Evolutionary conservation across 805 yeast species (phyloP).

Genomic region (Teunomyces barrocoloradensis): DNA sequence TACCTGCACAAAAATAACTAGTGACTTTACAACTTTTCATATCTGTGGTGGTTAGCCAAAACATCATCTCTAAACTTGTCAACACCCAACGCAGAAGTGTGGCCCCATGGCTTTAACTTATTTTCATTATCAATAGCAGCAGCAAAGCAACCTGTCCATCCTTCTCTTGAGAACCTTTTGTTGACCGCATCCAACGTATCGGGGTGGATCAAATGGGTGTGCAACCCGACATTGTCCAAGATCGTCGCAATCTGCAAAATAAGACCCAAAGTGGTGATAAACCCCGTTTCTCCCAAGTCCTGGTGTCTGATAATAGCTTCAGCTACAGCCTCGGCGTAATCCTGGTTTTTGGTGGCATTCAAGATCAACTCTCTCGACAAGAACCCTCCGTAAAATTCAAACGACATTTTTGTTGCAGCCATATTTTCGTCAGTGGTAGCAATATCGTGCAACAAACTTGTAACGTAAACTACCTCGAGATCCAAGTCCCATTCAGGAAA

Average conservation of each 20-base stretch:
- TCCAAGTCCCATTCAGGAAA: conserved; percentile 32
- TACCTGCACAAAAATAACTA: conserved; percentile 1
- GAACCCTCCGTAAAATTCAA: conserved; percentile 34
- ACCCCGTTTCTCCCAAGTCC: conserved; percentile 31
- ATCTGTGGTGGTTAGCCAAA: conserved; percentile 21
- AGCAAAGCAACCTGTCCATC: conserved; percentile 33
- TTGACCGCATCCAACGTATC: conserved; percentile 27
- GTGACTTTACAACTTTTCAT: conserved; percentile 14
- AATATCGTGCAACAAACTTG: conserved; percentile 33
- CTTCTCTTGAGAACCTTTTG: conserved; percentile 21
- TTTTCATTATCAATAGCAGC: conserved; percentile 30
- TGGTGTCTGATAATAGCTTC: conserved; percentile 37
- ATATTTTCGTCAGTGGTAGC: conserved; percentile 33
- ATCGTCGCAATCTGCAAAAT: conserved; percentile 32
- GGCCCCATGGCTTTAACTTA: conserved; percentile 33
- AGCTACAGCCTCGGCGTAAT: conserved; percentile 33
- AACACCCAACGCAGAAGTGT: conserved; percentile 31
- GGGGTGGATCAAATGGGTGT: conserved; percentile 24
- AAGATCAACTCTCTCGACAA: conserved; percentile 24
- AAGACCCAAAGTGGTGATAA: conserved; percentile 31
- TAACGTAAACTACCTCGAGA: conserved; percentile 25
- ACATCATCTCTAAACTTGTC: conserved; percentile 26
- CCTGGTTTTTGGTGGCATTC: conserved; percentile 20
- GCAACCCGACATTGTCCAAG: conserved; percentile 31
- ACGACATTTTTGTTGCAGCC: conserved; percentile 31